A percentile compares a stretch with the other conserved stretches of the same genome.
phyloP scores from a whole-genome alignment of 257 asterid genomes.

The Solanum raphanifolium region DNA sequence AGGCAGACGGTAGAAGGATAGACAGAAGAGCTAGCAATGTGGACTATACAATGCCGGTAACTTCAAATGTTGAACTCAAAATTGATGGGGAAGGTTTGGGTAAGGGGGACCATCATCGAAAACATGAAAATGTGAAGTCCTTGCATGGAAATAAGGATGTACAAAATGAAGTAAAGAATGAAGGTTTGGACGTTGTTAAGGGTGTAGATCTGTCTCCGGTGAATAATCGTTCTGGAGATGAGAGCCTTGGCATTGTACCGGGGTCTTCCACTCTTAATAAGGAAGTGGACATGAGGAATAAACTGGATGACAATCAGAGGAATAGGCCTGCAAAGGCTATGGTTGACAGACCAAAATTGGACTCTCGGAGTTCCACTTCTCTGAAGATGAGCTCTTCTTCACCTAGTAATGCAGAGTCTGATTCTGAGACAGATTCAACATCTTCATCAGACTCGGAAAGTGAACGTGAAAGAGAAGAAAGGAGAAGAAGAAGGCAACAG shows the following conservation, averaged over 20 bases:
- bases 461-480: constrained; percentile 81
- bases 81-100: constrained; percentile 23
- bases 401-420: constrained; percentile 60
- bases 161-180: constrained; percentile 15
- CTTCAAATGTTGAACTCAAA: constrained; percentile 28
- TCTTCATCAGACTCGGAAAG: constrained; percentile 84
- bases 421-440: constrained; percentile 58
- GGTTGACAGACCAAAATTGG: constrained; percentile 23
- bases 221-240: constrained; percentile 10
- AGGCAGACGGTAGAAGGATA: constrained; percentile 20
- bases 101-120: constrained; percentile 25
- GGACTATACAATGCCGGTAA: constrained; percentile 31
- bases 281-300: constrained; percentile 26
- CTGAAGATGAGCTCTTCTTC: constrained; percentile 42
- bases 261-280: constrained; percentile 24
- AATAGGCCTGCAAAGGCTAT: constrained; percentile 13
- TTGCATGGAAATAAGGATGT: constrained; percentile 12
- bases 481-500: constrained; percentile 77
- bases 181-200: constrained; percentile 18
- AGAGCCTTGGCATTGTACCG: background rate
- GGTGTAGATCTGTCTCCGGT: constrained; percentile 22
- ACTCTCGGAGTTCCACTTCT: constrained; percentile 30
- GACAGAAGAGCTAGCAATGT: constrained; percentile 32
- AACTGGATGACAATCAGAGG: constrained; percentile 20
- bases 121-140: constrained; percentile 10